Percentiles rank a stretch among this genome's conserved stretches.
phyloP scores from a whole-genome alignment of 2,329 filamentous ascomycete genomes.

The Alternaria longipes region DNA sequence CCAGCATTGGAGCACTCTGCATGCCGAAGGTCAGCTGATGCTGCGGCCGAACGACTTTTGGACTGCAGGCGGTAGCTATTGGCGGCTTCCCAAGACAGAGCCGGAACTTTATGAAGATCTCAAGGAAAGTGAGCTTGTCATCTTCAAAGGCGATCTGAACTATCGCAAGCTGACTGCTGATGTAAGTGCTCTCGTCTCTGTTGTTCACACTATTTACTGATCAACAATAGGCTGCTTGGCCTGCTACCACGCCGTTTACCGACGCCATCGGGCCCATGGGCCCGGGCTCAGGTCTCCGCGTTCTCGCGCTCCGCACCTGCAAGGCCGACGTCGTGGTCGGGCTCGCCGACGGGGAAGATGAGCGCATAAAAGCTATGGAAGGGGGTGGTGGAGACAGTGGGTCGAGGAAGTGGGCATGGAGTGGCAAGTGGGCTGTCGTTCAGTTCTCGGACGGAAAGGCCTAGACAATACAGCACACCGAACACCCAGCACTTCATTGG shows the following conservation, averaged over 20 bases:
- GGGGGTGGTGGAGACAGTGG: constrained; percentile 75
- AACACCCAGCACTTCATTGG: not conserved
- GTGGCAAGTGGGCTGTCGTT: constrained; percentile 95
- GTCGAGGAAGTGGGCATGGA: constrained; percentile 90
- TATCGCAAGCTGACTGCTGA: constrained; percentile 93
- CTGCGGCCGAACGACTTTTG: constrained; percentile 89
- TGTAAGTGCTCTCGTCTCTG: constrained; percentile 63
- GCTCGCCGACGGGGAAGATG: constrained; percentile 81
- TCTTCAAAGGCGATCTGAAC: constrained; percentile 98
- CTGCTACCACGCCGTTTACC: constrained; percentile 84
- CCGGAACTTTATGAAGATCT: constrained; percentile 78
- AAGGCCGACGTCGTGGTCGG: constrained; percentile 97
- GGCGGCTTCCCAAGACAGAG: constrained; percentile 78
- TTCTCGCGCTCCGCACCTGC: constrained; percentile 89
- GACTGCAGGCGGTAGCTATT: constrained; percentile 88
- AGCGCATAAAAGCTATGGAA: constrained; percentile 74
- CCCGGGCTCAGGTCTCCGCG: constrained; percentile 79
- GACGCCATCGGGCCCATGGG: constrained; percentile 88
- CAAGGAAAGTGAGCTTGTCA: constrained; percentile 82
- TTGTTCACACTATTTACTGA: constrained; percentile 11
- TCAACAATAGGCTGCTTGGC: constrained; percentile 73
- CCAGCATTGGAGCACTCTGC: constrained; percentile 78
- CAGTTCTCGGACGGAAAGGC: constrained; percentile 78
- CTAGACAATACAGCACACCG: not conserved
- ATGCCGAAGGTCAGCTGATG: constrained; percentile 83